Evolutionary conservation across 2,329 filamentous ascomycete genomes (phyloP).

Genomic region (Mycocentrospora acerina): DNA sequence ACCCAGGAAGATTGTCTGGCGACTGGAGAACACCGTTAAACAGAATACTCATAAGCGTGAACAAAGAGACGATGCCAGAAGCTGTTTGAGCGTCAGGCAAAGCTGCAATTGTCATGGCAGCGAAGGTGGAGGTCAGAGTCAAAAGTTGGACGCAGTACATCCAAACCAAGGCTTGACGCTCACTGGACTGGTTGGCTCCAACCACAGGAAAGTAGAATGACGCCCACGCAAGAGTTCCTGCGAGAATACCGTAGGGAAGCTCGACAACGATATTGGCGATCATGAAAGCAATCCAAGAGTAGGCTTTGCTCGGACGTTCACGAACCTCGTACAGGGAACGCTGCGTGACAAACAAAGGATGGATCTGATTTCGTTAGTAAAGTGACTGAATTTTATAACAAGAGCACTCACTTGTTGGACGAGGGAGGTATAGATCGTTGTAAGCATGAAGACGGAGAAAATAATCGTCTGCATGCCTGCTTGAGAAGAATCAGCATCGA

Average conservation of each 20-base stretch:
- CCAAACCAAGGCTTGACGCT: constrained; percentile 60
- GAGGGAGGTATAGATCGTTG: constrained; percentile 47
- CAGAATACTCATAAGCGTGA: constrained; percentile 54
- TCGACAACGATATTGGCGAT: constrained; percentile 71
- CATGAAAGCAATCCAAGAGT: constrained; percentile 75
- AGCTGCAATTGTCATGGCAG: constrained; percentile 71
- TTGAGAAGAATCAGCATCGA: constrained; percentile 34
- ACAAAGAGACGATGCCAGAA: constrained; percentile 60
- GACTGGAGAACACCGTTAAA: constrained; percentile 61
- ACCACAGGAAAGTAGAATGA: constrained; percentile 65
- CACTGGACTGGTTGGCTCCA: constrained; percentile 44
- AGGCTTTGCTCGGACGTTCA: constrained; percentile 66
- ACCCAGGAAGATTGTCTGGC: constrained; percentile 61
- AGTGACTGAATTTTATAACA: no score
- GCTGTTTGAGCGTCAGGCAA: constrained; percentile 70
- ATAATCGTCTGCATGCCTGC: constrained; percentile 50
- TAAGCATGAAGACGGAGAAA: constrained; percentile 55
- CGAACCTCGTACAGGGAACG: constrained; percentile 61
- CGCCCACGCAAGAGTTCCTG: constrained; percentile 63
- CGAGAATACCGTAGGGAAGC: constrained; percentile 65
- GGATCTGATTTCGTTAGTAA: constrained; percentile 46
- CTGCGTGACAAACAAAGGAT: constrained; percentile 61
- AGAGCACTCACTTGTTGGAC: constrained; percentile 48
- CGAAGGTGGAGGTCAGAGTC: constrained; percentile 71
- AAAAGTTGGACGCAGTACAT: constrained; percentile 67